Conservation (phyloP, 139 green algal species). For the Zygnema circumcarinatum region DNA sequence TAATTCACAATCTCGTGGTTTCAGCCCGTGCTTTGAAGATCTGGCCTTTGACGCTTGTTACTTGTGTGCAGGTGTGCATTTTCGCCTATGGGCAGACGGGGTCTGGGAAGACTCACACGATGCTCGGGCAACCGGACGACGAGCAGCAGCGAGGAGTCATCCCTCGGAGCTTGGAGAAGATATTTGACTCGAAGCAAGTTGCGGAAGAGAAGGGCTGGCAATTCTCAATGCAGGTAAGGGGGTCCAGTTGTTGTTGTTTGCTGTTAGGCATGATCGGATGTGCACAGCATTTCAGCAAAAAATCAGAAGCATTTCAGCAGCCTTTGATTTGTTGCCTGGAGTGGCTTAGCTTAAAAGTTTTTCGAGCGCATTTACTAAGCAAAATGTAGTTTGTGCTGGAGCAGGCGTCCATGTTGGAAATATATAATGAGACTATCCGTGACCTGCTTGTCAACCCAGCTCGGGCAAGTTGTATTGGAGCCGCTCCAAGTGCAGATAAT, state of each 20-base stretch:
- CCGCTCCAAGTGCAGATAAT: not conserved
- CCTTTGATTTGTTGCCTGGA: no score
- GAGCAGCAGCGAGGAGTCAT: conserved; percentile 80
- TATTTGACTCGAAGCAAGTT: conserved; percentile 71
- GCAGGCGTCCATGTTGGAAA: conserved; percentile 86
- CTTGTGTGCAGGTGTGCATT: conserved; percentile 95
- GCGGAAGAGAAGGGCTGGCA: conserved; percentile 74
- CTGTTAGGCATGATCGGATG: no score
- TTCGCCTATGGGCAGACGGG: conserved; percentile 98
- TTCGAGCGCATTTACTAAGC: no score
- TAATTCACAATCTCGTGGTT: not conserved
- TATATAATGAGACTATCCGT: conserved; percentile 91
- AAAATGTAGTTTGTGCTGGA: no score
- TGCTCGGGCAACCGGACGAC: conserved; percentile 72
- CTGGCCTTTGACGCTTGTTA: no score
- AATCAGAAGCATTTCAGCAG: no score
- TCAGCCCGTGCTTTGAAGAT: no score
- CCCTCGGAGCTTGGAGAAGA: conserved; percentile 81
- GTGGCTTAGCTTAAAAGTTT: no score
- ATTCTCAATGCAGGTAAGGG: conserved; percentile 80
- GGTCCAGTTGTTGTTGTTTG: no score
- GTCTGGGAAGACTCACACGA: conserved; percentile 97
- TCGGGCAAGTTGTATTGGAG: not conserved
- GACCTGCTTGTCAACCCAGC: conserved; percentile 53
- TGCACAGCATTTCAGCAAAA: no score